Conservation (phyloP, 2,329 filamentous ascomycete species). For the Fusarium verticillioides region DNA sequence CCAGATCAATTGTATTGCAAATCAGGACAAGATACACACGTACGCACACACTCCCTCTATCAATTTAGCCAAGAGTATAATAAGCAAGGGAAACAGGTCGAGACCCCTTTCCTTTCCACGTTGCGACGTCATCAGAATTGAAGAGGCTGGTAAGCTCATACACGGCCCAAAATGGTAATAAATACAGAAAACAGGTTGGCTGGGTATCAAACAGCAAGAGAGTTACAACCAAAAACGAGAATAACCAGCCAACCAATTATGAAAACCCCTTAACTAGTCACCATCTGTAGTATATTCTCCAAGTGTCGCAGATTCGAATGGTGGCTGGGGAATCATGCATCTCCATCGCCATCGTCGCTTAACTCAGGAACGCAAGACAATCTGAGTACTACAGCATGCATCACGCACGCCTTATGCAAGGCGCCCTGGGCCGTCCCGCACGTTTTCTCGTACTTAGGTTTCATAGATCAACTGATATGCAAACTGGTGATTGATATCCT, state of each 20-base stretch:
- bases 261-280: background rate
- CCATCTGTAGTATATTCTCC: background rate
- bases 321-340: slow-evolving; percentile 15
- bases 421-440: slow-evolving; percentile 25
- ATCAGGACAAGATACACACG: slow-evolving; percentile 2
- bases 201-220: slow-evolving; percentile 15
- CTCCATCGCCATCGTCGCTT: background rate
- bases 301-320: slow-evolving; percentile 8
- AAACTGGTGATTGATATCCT: background rate
- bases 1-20: background rate
- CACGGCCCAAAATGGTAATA: slow-evolving; percentile 21
- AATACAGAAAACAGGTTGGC: slow-evolving; percentile 28
- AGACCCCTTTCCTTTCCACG: background rate
- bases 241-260: background rate
- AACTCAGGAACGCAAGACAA: slow-evolving; percentile 28
- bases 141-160: slow-evolving; percentile 25
- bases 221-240: slow-evolving; percentile 1
- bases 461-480: slow-evolving; percentile 6
- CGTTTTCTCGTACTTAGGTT: background rate
- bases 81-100: background rate
- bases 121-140: slow-evolving; percentile 27
- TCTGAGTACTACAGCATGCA: background rate
- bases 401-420: slow-evolving; percentile 5
- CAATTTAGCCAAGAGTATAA: slow-evolving; percentile 2
- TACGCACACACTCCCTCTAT: background rate